Percentiles rank a stretch among this genome's conserved stretches.
Evolutionary conservation across 805 yeast genomes (phyloP).

Genomic region (Candida tammaniensis): DNA sequence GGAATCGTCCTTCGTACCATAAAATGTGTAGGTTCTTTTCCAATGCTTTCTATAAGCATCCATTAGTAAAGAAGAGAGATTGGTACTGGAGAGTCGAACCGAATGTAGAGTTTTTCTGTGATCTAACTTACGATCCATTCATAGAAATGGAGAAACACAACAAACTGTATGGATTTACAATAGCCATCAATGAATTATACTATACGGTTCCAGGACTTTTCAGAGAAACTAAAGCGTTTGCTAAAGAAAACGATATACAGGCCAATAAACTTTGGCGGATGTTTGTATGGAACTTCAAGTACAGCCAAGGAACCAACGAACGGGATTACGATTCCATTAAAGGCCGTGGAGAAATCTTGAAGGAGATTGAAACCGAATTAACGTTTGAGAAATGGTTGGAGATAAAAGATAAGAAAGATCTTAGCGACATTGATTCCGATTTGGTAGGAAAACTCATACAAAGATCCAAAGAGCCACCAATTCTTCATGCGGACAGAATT

Average conservation of each 20-base stretch:
- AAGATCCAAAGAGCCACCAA: constrained; percentile 29
- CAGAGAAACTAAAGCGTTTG: constrained; percentile 64
- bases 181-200: constrained; percentile 71
- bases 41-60: constrained; percentile 79
- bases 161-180: constrained; percentile 83
- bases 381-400: constrained; percentile 22
- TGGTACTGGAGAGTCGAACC: constrained; percentile 99
- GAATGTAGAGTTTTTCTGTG: constrained; percentile 85
- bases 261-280: constrained; percentile 70
- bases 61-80: constrained; percentile 62
- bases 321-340: constrained; percentile 21
- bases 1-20: constrained; percentile 78
- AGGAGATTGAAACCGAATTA: constrained; percentile 26
- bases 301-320: constrained; percentile 21
- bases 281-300: constrained; percentile 42
- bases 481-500: constrained; percentile 51
- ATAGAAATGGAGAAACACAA: constrained; percentile 64
- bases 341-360: constrained; percentile 18
- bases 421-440: constrained; percentile 20
- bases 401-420: constrained; percentile 20
- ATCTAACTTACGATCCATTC: constrained; percentile 89
- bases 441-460: constrained; percentile 37
- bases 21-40: constrained; percentile 94
- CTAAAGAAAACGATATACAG: constrained; percentile 40
- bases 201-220: constrained; percentile 83